phyloP scores from a whole-genome alignment of 495 filamentous ascomycete species.

The Neurospora tetrasperma region DNA sequence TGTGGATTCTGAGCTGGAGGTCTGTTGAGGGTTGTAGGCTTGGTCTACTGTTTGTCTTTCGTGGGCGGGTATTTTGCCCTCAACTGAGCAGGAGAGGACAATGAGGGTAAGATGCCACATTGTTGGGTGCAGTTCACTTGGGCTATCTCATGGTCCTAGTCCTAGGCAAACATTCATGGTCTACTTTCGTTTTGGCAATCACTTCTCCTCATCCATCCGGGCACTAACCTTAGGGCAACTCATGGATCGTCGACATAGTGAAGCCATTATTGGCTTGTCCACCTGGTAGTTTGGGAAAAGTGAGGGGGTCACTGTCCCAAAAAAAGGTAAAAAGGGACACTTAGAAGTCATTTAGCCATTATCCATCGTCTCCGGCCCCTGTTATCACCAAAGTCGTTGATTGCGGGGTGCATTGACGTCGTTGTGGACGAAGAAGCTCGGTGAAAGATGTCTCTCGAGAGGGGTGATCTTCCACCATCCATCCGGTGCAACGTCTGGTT shows the following conservation, averaged over 20 bases:
- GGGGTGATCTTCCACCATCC: not conserved
- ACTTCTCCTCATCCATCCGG: not conserved
- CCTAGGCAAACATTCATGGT: not conserved
- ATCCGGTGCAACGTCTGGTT: not conserved
- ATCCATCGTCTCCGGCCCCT: not conserved
- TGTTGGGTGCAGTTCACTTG: not conserved
- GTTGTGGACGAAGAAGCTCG: not conserved
- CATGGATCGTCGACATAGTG: not conserved
- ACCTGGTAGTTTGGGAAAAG: slow-evolving; percentile 4
- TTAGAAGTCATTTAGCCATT: slow-evolving; percentile 1
- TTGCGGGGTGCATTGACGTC: slow-evolving; percentile 8
- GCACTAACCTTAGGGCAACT: not conserved
- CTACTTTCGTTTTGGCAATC: not conserved
- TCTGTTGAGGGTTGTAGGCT: slow-evolving; percentile 33
- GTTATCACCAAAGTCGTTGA: not conserved
- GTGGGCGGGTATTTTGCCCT: slow-evolving; percentile 14
- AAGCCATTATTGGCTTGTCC: not conserved
- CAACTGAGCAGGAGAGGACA: slow-evolving; percentile 11
- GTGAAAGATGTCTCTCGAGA: slow-evolving; percentile 10
- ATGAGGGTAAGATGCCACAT: slow-evolving; percentile 4
- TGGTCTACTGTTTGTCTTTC: slow-evolving; percentile 26
- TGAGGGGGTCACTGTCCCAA: not conserved
- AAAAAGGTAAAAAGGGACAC: slow-evolving; percentile 5
- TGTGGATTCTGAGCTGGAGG: slow-evolving; percentile 36
- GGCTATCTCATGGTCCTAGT: not conserved